phyloP scores from a whole-genome alignment of 1,139 yeast genomes.

The Oligophagozyma castellii region DNA sequence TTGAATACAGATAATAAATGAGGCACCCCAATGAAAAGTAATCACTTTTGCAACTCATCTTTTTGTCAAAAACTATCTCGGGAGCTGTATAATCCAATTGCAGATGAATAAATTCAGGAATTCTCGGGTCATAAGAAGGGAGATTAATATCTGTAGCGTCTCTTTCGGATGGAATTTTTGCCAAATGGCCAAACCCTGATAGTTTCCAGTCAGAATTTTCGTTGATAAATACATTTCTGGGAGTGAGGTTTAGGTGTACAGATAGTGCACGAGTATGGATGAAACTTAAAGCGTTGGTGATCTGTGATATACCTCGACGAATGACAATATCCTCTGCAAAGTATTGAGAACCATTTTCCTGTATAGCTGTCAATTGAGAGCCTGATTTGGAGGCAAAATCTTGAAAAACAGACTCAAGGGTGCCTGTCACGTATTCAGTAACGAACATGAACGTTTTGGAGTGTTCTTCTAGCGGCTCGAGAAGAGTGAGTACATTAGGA shows the following conservation, averaged over 20 bases:
- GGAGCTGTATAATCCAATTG: slow-evolving; percentile 71
- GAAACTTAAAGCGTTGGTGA: slow-evolving; percentile 68
- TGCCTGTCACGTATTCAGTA: slow-evolving; percentile 62
- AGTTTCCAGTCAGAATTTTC: slow-evolving; percentile 91
- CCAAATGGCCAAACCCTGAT: slow-evolving; percentile 49
- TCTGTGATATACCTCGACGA: slow-evolving; percentile 75
- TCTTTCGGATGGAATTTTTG: slow-evolving; percentile 18
- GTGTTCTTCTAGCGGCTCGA: slow-evolving; percentile 83
- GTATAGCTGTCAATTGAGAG: slow-evolving; percentile 7
- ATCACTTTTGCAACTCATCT: slow-evolving; percentile 57
- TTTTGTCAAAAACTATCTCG: slow-evolving; percentile 47
- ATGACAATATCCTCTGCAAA: slow-evolving; percentile 52
- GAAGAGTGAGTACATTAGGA: slow-evolving; percentile 69
- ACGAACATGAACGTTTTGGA: slow-evolving; percentile 67
- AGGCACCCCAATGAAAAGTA: slow-evolving; percentile 72
- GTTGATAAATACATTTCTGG: slow-evolving; percentile 62
- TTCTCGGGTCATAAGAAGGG: slow-evolving; percentile 45
- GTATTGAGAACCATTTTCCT: slow-evolving; percentile 1
- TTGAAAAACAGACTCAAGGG: slow-evolving; percentile 33
- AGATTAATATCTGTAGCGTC: slow-evolving; percentile 29
- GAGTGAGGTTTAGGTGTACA: slow-evolving; percentile 70
- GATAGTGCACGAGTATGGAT: slow-evolving; percentile 64
- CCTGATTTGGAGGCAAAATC: background rate
- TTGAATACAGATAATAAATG: slow-evolving; percentile 50
- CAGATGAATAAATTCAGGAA: slow-evolving; percentile 59